Evolutionary conservation across 148 eudicot genomes (phyloP).

Genomic region (Cornus florida): DNA sequence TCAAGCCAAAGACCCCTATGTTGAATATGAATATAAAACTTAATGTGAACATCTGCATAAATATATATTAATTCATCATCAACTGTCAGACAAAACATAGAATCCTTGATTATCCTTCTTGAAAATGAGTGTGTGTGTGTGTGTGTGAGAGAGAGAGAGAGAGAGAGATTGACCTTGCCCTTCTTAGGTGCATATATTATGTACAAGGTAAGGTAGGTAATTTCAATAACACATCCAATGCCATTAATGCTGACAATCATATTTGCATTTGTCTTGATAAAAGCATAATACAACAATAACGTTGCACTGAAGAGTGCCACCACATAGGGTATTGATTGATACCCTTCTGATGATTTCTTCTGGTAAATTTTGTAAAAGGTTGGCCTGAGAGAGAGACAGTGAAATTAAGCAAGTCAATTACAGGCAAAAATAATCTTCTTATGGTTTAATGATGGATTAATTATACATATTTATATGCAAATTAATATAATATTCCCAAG

Average conservation of each 20-base stretch:
- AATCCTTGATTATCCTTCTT: too few species aligned
- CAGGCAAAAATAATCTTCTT: too few species aligned
- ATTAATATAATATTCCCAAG: not conserved
- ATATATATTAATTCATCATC: not conserved
- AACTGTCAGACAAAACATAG: too few species aligned
- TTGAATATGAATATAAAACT: constrained; percentile 38
- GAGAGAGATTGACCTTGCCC: constrained; percentile 32
- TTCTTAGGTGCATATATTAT: constrained; percentile 46
- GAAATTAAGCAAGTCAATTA: too few species aligned
- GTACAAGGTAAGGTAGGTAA: constrained; percentile 41
- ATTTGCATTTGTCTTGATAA: constrained; percentile 46
- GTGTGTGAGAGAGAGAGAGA: not conserved
- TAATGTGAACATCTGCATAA: constrained; percentile 39
- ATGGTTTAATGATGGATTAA: too few species aligned
- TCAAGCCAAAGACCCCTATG: constrained; percentile 39
- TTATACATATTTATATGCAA: too few species aligned
- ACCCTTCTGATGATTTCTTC: constrained; percentile 61
- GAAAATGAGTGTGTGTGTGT: too few species aligned
- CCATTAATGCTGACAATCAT: constrained; percentile 56
- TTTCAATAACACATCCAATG: constrained; percentile 57
- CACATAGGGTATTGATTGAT: constrained; percentile 55
- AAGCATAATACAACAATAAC: constrained; percentile 56
- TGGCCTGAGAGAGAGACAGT: constrained; percentile 35
- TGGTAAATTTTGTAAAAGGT: constrained; percentile 54
- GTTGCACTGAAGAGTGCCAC: constrained; percentile 65